phyloP scores from a whole-genome alignment of 2,329 filamentous ascomycete genomes.

The Geosmithia morbida region DNA sequence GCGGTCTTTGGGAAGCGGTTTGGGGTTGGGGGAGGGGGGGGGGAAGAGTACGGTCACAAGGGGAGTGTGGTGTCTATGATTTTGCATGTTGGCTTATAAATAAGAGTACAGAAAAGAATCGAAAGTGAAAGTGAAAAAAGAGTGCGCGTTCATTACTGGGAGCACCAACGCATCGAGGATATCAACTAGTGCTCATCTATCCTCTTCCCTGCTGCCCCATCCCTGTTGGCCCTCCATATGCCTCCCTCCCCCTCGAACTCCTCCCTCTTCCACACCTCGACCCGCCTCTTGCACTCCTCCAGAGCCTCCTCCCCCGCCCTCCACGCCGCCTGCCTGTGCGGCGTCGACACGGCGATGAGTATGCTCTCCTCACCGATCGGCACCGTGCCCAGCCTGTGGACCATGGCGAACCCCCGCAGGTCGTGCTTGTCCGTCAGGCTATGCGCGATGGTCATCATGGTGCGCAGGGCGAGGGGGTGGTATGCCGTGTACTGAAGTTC shows the following conservation, averaged over 20 bases:
- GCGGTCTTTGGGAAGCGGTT: no score
- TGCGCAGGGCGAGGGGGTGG: slow-evolving; percentile 50
- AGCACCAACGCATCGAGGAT: no score
- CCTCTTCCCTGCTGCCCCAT: slow-evolving; percentile 46
- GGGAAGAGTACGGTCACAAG: no score
- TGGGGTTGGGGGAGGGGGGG: no score
- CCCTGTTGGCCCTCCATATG: slow-evolving; percentile 79
- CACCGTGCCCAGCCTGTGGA: slow-evolving; percentile 74
- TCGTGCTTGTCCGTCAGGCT: slow-evolving; percentile 43
- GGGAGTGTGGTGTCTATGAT: no score
- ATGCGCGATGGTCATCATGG: slow-evolving; percentile 50
- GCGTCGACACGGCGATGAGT: slow-evolving; percentile 69
- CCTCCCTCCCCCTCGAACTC: slow-evolving; percentile 61
- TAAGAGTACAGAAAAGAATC: no score
- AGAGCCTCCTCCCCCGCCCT: slow-evolving; percentile 76
- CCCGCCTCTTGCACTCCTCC: slow-evolving; percentile 69
- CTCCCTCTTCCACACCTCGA: slow-evolving; percentile 95
- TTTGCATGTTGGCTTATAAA: no score
- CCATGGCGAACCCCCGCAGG: slow-evolving; percentile 61
- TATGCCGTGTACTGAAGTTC: slow-evolving; percentile 68
- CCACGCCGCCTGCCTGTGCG: slow-evolving; percentile 80
- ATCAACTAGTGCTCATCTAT: slow-evolving; percentile 17
- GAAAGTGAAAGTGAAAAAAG: no score
- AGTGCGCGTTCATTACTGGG: no score
- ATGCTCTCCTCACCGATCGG: slow-evolving; percentile 91